Base-by-base conservation (phyloP, 352 stramenopile species). In the Labyrinthula sp. region DNA sequence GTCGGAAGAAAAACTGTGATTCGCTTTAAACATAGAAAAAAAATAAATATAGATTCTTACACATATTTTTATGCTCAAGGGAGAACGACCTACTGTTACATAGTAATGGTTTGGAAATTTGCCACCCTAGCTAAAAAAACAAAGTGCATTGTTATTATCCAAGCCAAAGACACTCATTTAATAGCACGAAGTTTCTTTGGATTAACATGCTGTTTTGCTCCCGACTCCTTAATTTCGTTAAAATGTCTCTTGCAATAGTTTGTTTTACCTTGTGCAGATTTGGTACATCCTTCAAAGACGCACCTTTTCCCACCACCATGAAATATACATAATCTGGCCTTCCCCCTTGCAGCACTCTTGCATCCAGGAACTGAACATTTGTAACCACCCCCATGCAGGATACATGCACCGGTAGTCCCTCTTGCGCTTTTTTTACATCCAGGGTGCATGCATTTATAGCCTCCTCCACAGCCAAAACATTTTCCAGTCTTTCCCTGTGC, bases 361-460 rank as follows among this genome's bases (percentile, higher is more conserved):
- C 73, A 83, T 56, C 71, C 66, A 21, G 43, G 31, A 36, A 73
- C 63, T 0, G 55, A 58, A 49, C 73, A 83, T 9, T 70, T 66
- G 46, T 60, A 69, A 5, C 73, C 73, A 15, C 73, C 73, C 21
- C 73, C 73, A 37, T 82, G 73, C 2, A 35, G 30, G 22, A 83
- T 82, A 63, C 72, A 82, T n/a, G 77, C 66, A 14, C 72, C 72
- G 1, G 69, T 79, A 46, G 77, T 75, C 30, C 69, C 70, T 9
- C 81, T 72, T 4, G 71, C 73, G 2, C 72, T 68, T 30, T 82
- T 82, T 60, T 65, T 72, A 65, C 71, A 82, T n/a, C 69, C 72
- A 6, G 73, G 59, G 12, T 58, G 50, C 48, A 79, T 66, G 25
- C 77, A 73, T 40, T 3, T 17, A 9, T 35, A 35, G 15, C 43